Base-by-base conservation (phyloP, 306 rosid genomes). In the Dryas octopetala region DNA sequence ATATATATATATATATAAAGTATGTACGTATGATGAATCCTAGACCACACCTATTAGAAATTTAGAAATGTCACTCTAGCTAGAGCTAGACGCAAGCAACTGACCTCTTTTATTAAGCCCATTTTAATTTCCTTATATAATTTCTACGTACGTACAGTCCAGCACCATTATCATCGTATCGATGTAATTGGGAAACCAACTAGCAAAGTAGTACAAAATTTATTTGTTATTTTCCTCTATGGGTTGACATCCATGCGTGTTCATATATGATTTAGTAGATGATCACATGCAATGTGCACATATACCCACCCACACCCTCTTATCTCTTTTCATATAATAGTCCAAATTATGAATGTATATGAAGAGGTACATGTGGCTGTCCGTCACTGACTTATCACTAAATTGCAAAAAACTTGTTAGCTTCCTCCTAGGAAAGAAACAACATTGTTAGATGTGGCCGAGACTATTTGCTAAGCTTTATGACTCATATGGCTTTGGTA, bases 391-490 rank as follows among this genome's bases (percentile, higher is more conserved):
- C 26, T 14, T 7, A 40, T 40, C 74, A 40, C 17, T 70, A 53
- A 55, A 41, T 13, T 62, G n/a, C 17, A 62, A 58, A 13, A 38
- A 13, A 38, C 66, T 62, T 13, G 49, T 63, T 63, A 63, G 26
- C 49, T 73, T 15, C 10, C 41, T 26, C 76, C 68, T 59, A 73
- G 67, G 76, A 71, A 57, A 19, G 59, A 44, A 54, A 40, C 46
- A 23, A 72, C 65, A n/a, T 54, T 54, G 62, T 70, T 43, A 12
- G 65, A 43, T 19, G 65, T 43, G 65, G 75, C 64, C 75, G 52
- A 71, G 52, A 17, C 40, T 19, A 45, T 66, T 9, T 43, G 23
- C 26, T 41, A 62, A 62, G 68, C 13, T 46, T 3, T 15, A n/a
- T 62, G 49, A 62, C 68, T 41, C 68, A 41, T 40, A 15, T 10